These are phyloP conservation scores for Triticum aestivum DNA, from an alignment of 176 grass and related monocot species.

Conservation along the genomic window IWGSC_CS_RefSeq_v2.1 NC_057814.1:542344233-542344732, in stretches of 20 bases:
- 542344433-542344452: conserved; percentile 40
- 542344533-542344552: conserved; percentile 17
- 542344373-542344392: not conserved
- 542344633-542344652: conserved; percentile 50
- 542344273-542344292: too few relatives aligned
- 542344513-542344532: not conserved
- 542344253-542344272: too few relatives aligned
- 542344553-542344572: conserved; percentile 63
- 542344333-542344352: not conserved
- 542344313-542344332: conserved; percentile 24
- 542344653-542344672: conserved; percentile 36
- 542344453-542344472: conserved; percentile 4
- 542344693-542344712: conserved; percentile 51
- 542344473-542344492: not conserved
- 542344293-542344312: conserved; percentile 12
- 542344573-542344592: conserved; percentile 43
- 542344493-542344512: conserved; percentile 21
- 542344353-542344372: conserved; percentile 3
- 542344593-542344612: conserved; percentile 46
- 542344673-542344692: conserved; percentile 62
- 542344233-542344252: too few relatives aligned
- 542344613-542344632: conserved; percentile 51
- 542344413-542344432: conserved; percentile 35
- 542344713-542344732: conserved; percentile 23
- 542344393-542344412: conserved; percentile 31